Percentiles rank a stretch among this genome's conserved stretches.
These are phyloP conservation scores for Hyphodiscus sp. DNA, from an alignment of 2,329 filamentous ascomycete species.

Conservation along the genomic window DNA sequence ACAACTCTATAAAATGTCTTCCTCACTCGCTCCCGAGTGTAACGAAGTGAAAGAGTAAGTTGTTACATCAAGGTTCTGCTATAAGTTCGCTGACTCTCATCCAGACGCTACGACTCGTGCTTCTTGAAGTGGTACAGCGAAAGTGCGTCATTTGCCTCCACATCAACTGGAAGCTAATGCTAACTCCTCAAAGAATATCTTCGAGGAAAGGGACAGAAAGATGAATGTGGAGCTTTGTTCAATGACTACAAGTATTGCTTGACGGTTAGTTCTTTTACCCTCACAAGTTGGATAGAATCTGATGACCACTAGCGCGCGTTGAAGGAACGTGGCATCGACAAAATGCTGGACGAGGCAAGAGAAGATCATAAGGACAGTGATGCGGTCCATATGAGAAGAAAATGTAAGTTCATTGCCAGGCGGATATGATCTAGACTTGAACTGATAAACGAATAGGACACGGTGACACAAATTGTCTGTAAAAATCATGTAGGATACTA, in stretches of 20 bases:
- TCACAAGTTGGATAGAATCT: not conserved
- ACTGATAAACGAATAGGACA: not conserved
- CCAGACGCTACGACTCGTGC: constrained; percentile 88
- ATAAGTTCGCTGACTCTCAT: constrained; percentile 8
- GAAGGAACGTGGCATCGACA: constrained; percentile 85
- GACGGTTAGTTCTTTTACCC: constrained; percentile 46
- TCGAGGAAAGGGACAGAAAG: constrained; percentile 71
- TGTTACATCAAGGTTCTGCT: not conserved
- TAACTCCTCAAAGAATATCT: constrained; percentile 64
- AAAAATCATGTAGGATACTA: not conserved
- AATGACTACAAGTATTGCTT: constrained; percentile 84
- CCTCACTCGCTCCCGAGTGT: constrained; percentile 89
- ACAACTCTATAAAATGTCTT: constrained; percentile 60
- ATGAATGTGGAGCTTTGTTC: constrained; percentile 81
- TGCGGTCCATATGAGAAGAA: constrained; percentile 54
- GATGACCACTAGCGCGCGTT: constrained; percentile 60
- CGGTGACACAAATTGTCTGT: not conserved
- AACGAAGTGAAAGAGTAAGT: constrained; percentile 91
- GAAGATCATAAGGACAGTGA: constrained; percentile 89
- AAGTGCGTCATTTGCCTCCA: constrained; percentile 52
- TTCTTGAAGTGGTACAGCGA: constrained; percentile 99
- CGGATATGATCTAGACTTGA: not conserved
- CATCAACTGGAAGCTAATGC: constrained; percentile 8
- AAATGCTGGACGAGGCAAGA: constrained; percentile 83
- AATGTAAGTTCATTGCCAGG: constrained; percentile 25